phyloP scores from a whole-genome alignment of 257 asterid genomes.

The Lantana camara region DNA sequence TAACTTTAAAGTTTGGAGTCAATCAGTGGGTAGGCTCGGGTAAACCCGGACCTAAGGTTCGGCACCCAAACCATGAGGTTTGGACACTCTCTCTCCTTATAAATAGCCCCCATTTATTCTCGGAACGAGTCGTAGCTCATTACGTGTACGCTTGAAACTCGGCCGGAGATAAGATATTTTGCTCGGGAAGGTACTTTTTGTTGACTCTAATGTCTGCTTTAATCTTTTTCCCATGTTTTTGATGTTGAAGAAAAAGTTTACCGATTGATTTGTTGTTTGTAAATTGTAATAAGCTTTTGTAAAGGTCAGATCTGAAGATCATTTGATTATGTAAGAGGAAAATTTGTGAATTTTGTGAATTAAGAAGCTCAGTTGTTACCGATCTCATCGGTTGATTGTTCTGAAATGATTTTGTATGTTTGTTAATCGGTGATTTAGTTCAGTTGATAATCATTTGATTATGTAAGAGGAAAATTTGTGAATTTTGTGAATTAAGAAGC shows the following conservation, averaged over 20 bases:
- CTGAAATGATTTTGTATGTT: background rate
- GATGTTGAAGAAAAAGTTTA: background rate
- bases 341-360: background rate
- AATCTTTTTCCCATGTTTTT: background rate
- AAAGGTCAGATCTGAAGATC: constrained; percentile 29
- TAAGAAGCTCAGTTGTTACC: background rate
- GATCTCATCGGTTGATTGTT: constrained; percentile 23
- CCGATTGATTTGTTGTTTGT: background rate
- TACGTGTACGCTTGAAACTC: constrained; percentile 24
- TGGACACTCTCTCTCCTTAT: constrained; percentile 25
- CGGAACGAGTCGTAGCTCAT: background rate
- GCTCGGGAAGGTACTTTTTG: constrained; percentile 31
- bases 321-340: background rate
- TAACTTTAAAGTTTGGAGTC: constrained; percentile 18
- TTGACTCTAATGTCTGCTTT: constrained; percentile 16
- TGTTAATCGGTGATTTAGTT: background rate
- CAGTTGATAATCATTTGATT: constrained; percentile 15
- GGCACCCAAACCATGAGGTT: constrained; percentile 20
- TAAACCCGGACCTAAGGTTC: constrained; percentile 27
- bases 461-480: background rate
- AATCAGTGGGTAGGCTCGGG: constrained; percentile 44
- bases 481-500: background rate
- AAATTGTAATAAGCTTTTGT: background rate
- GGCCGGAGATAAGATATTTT: constrained; percentile 27
- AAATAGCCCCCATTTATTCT: constrained; percentile 15